phyloP scores from a whole-genome alignment of 2,329 filamentous ascomycete species.

The Catunica adiposa region DNA sequence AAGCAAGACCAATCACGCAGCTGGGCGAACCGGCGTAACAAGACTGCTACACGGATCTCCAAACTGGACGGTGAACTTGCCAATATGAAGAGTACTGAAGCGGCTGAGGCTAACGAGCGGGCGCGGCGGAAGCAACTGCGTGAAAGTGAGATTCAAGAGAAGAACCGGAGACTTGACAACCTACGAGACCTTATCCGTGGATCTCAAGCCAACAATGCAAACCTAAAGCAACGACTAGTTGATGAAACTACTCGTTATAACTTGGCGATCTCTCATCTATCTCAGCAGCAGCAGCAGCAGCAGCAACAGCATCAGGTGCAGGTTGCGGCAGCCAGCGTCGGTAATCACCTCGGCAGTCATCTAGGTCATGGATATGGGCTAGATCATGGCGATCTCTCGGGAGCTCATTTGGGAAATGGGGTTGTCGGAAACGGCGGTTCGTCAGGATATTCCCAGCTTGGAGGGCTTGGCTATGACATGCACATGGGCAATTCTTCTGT shows the following conservation, averaged over 20 bases:
- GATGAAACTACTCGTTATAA: background rate
- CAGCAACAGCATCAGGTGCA: background rate
- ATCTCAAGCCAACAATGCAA: background rate
- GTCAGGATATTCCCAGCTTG: no score
- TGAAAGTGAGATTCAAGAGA: background rate
- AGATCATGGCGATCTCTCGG: background rate
- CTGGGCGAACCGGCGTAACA: constrained; percentile 53
- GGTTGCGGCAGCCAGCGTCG: background rate
- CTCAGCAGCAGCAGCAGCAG: background rate
- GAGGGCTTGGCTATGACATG: background rate
- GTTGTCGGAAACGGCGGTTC: background rate
- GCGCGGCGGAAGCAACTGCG: background rate
- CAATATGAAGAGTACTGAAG: constrained; percentile 46
- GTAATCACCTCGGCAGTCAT: no score
- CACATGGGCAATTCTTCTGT: background rate
- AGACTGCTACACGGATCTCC: constrained; percentile 51
- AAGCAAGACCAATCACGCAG: constrained; percentile 48
- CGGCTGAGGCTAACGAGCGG: background rate
- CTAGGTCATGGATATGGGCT: background rate
- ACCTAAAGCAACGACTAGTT: background rate
- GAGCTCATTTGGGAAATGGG: background rate
- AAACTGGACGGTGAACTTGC: constrained; percentile 59
- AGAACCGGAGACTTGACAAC: background rate
- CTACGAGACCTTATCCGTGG: background rate
- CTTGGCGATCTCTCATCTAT: background rate